Base-by-base conservation (phyloP, 2,329 filamentous ascomycete species). In the Diaporthe sp. region DNA sequence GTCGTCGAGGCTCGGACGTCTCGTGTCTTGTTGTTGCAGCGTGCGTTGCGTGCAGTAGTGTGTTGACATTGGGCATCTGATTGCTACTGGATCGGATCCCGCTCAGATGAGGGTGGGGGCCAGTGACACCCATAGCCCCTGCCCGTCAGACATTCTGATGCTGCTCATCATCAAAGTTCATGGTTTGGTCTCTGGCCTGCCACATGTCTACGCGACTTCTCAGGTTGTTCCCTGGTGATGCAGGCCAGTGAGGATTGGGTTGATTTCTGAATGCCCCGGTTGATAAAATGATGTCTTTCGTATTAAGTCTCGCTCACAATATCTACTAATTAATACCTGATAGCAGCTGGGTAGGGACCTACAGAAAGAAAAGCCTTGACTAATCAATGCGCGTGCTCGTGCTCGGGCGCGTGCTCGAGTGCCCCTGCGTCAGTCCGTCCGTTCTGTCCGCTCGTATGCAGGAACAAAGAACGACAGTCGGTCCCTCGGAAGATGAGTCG, bases 101-200 rank as follows among this genome's bases (percentile, higher is more conserved):
- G 71, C 58, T 42, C 71, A 73, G 55, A 73, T 72, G 58, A 73
- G 31, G 46, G 44, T 73, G 49, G 28, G 65, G 65, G 65, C 44
- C 53, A 73, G 57, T 53, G 34, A 55, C 70, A 62, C 70, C 31
- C 70, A 42, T 55, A 31, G 1, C 34, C 71, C 58, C 46, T 51
- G 61, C 46, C 37, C n/a, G 71, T 55, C 71, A 65, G 71, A 65
- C 58, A 73, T 55, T 44, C 28, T 55, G 55, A 73, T 37, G 71
- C 71, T 73, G 71, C 46, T 65, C 71, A 44, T 62, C 49, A 73
- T 73, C 71, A 73, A 73, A 73, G 31, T 28, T 51, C 25, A 65
- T 58, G 51, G 25, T 57, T 44, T 49, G 19, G 57, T n/a, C 28
- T 22, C 49, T 53, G 15, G 28, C 44, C 19, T 62, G 34, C 44